Evolutionary conservation across 2,329 filamentous ascomycete genomes (phyloP).

Genomic region (Orbilia ellipsospora): DNA sequence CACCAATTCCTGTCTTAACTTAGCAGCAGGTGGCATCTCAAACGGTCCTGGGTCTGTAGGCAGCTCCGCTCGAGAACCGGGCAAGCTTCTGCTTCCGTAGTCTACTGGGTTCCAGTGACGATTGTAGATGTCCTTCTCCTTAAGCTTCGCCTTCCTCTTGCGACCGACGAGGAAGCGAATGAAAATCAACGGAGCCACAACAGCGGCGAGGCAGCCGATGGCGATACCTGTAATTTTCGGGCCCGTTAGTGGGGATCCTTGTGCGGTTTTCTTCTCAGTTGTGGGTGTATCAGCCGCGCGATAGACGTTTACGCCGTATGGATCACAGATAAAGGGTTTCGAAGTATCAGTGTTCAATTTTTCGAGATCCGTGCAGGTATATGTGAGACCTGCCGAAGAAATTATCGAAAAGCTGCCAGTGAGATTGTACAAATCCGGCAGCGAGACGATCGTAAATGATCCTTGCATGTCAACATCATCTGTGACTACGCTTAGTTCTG

Average conservation of each 20-base stretch:
- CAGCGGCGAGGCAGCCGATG: conserved; percentile 49
- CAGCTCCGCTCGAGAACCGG: conserved; percentile 46
- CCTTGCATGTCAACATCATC: conserved; percentile 48
- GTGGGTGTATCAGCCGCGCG: conserved; percentile 29
- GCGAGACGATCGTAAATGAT: conserved; percentile 31
- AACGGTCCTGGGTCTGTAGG: conserved; percentile 39
- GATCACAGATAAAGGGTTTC: conserved; percentile 50
- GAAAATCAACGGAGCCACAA: conserved; percentile 42
- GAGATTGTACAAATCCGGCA: conserved; percentile 48
- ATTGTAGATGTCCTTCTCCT: conserved; percentile 46
- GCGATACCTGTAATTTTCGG: conserved; percentile 53
- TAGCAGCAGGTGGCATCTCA: conserved; percentile 47
- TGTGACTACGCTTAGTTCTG: conserved; percentile 35
- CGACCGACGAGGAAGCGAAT: conserved; percentile 44
- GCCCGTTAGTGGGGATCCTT: conserved; percentile 20
- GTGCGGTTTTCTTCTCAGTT: conserved; percentile 7
- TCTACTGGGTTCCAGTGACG: conserved; percentile 36
- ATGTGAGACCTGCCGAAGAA: conserved; percentile 30
- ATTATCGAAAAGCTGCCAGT: conserved; percentile 42
- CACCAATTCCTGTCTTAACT: conserved; percentile 38
- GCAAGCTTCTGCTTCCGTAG: conserved; percentile 45
- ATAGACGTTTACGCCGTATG: conserved; percentile 43
- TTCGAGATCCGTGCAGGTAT: conserved; percentile 33
- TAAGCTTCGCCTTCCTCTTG: conserved; percentile 37
- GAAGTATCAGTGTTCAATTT: conserved; percentile 49